phyloP scores from a whole-genome alignment of 805 yeast species.

The Allodekkera sacchari region DNA sequence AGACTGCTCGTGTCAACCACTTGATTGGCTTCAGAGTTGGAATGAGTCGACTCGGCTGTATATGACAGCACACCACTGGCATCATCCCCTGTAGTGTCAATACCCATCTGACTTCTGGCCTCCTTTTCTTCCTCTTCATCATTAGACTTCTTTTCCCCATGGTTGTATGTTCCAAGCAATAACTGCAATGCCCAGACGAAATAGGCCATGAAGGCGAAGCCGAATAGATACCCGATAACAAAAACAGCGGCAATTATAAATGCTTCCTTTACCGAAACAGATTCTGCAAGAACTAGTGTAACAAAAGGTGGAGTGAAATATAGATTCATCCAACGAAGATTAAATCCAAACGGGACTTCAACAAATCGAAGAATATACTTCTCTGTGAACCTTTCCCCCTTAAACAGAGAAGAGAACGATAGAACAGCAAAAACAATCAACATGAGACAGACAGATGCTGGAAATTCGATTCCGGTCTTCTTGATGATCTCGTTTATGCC shows the following conservation, averaged over 20 bases:
- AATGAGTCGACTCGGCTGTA: not conserved
- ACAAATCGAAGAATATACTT: conserved; percentile 23
- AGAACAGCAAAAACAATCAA: conserved; percentile 44
- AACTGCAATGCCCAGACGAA: conserved; percentile 35
- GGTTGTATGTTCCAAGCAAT: conserved; percentile 19
- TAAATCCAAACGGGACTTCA: conserved; percentile 60
- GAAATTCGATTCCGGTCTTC: conserved; percentile 45
- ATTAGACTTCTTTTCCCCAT: conserved; percentile 6
- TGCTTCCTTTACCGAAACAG: conserved; percentile 59
- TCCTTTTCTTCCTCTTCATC: not conserved
- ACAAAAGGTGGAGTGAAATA: conserved; percentile 75
- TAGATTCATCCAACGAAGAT: conserved; percentile 69
- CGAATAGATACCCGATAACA: conserved; percentile 51
- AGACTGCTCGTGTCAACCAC: not conserved
- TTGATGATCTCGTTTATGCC: conserved; percentile 43
- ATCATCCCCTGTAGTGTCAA: not conserved
- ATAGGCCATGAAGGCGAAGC: conserved; percentile 42
- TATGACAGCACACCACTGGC: not conserved
- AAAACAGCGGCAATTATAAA: conserved; percentile 69
- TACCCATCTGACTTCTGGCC: not conserved
- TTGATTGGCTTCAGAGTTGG: not conserved
- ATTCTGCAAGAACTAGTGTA: conserved; percentile 58
- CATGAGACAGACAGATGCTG: conserved; percentile 68
- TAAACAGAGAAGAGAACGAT: conserved; percentile 26
- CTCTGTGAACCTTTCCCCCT: conserved; percentile 28